Conservation (phyloP, 1,284 basidiomycete species). For the Bjerkandera adusta region DNA sequence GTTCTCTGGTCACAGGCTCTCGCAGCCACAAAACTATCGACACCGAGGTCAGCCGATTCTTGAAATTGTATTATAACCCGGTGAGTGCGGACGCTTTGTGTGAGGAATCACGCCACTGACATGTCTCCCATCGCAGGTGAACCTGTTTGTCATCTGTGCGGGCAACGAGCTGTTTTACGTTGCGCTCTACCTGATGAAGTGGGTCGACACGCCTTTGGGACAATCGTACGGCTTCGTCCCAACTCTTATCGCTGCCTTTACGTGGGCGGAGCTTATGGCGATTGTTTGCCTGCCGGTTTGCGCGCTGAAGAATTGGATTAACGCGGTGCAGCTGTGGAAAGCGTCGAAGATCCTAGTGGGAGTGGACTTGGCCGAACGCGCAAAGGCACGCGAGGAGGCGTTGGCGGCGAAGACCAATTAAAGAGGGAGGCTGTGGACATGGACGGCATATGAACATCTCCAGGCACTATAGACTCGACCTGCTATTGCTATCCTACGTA, state of each 20-base stretch:
- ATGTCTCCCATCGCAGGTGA: constrained; percentile 47
- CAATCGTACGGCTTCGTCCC: constrained; percentile 40
- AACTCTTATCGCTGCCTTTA: constrained; percentile 41
- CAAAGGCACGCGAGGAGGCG: constrained; percentile 57
- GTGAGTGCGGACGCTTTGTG: constrained; percentile 45
- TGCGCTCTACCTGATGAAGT: constrained; percentile 92
- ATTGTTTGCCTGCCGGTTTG: constrained; percentile 71
- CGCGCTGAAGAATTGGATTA: constrained; percentile 89
- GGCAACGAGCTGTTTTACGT: constrained; percentile 98
- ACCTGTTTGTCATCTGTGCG: constrained; percentile 93
- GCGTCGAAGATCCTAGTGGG: constrained; percentile 94
- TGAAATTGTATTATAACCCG: constrained; percentile 92
- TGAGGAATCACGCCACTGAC: not conserved
- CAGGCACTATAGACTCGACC: not conserved
- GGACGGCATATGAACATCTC: constrained; percentile 14
- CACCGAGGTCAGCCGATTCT: constrained; percentile 88
- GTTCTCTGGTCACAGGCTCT: constrained; percentile 92
- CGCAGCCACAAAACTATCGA: constrained; percentile 91
- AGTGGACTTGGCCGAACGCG: constrained; percentile 83
- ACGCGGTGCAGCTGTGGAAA: constrained; percentile 98
- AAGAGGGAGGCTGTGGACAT: constrained; percentile 19
- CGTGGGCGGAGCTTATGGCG: constrained; percentile 84
- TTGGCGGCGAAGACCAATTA: constrained; percentile 17
- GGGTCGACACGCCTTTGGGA: constrained; percentile 61
- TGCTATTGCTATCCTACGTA: constrained; percentile 7